phyloP scores from a whole-genome alignment of 768 basidiomycete genomes.

The Candolleomyces aberdarensis region DNA sequence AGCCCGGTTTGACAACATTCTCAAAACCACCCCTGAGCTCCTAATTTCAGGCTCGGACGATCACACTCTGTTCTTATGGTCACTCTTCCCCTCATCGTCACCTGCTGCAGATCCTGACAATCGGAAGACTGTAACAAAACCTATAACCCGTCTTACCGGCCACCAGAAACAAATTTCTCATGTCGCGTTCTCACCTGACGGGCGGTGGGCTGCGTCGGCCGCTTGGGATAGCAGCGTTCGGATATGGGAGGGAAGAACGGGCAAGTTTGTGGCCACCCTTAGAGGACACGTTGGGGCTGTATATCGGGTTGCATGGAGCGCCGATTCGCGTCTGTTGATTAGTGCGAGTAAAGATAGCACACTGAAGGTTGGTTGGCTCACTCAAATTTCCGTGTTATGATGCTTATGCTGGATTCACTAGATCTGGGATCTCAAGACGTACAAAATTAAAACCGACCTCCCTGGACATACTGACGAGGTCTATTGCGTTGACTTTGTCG shows the following conservation, averaged over 20 bases:
- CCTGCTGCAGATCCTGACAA: conserved; percentile 15
- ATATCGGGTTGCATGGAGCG: conserved; percentile 93
- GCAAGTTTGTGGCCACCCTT: conserved; percentile 87
- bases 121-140: conserved; percentile 35
- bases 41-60: conserved; percentile 97
- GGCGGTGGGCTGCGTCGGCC: conserved; percentile 86
- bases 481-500: conserved; percentile 98
- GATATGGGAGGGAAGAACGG: conserved; percentile 83
- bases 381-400: not conserved
- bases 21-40: conserved; percentile 68
- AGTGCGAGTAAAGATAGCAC: conserved; percentile 97
- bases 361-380: conserved; percentile 64
- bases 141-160: conserved; percentile 75
- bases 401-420: conserved; percentile 22
- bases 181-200: conserved; percentile 93
- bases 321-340: conserved; percentile 87
- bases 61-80: conserved; percentile 97
- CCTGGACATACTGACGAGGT: conserved; percentile 98
- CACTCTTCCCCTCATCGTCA: conserved; percentile 58
- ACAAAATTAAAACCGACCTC: conserved; percentile 91
- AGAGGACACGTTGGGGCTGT: conserved; percentile 94
- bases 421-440: conserved; percentile 97
- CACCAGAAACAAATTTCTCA: conserved; percentile 95
- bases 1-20: conserved; percentile 71
- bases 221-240: conserved; percentile 90